phyloP scores from a whole-genome alignment of 1,284 basidiomycete species.

The Ceratobasidium sp. region DNA sequence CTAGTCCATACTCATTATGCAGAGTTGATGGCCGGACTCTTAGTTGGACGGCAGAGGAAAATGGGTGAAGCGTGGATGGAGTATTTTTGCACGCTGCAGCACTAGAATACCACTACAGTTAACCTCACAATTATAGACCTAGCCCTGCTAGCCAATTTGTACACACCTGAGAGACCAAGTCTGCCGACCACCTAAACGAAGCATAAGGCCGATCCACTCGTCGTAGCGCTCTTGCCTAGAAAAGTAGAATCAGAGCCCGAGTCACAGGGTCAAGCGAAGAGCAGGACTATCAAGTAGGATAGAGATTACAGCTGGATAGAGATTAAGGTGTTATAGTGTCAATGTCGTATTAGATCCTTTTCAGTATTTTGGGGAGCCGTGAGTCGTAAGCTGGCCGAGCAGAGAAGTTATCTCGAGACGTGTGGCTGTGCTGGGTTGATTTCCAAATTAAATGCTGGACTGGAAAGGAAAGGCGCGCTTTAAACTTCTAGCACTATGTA shows the following conservation, averaged over 20 bases:
- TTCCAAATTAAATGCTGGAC: too few relatives aligned
- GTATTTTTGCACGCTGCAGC: conserved; percentile 32
- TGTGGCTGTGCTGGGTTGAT: too few relatives aligned
- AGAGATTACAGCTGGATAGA: too few relatives aligned
- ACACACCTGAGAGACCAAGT: conserved; percentile 29
- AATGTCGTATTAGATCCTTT: too few relatives aligned
- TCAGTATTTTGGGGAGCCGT: too few relatives aligned
- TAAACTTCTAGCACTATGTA: too few relatives aligned
- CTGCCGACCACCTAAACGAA: conserved; percentile 14
- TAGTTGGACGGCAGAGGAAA: conserved; percentile 9
- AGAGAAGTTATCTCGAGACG: too few relatives aligned
- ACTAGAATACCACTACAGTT: conserved; percentile 13
- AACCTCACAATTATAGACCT: neutral
- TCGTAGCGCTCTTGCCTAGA: neutral
- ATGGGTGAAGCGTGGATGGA: neutral
- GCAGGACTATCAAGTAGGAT: too few relatives aligned
- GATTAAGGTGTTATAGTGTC: too few relatives aligned
- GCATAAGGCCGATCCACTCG: conserved; percentile 8
- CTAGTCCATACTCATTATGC: conserved; percentile 6
- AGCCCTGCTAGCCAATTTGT: neutral
- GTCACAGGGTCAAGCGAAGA: conserved; percentile 6
- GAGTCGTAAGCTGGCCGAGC: too few relatives aligned
- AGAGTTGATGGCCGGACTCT: conserved; percentile 13
- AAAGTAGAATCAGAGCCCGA: too few relatives aligned
- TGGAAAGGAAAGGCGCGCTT: too few relatives aligned